Conservation (phyloP, 2,329 filamentous ascomycete genomes). For the Pseudonectria foliicola region DNA sequence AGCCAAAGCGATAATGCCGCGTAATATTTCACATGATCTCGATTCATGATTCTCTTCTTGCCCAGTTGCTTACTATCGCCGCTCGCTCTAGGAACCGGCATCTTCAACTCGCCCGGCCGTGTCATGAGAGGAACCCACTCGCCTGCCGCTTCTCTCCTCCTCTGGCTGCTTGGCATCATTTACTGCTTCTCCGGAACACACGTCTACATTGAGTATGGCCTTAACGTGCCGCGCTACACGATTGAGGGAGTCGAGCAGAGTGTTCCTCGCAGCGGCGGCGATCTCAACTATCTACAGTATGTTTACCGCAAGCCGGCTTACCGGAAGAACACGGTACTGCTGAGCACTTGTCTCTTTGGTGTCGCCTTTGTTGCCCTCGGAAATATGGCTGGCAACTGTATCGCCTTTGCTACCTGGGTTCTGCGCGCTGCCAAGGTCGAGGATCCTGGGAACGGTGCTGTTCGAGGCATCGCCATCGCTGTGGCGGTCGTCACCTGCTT, state of each 20-base stretch:
- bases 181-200: slow-evolving; percentile 31
- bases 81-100: slow-evolving; percentile 25
- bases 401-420: slow-evolving; percentile 37
- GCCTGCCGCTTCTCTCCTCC: slow-evolving; percentile 28
- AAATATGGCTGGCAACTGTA: slow-evolving; percentile 42
- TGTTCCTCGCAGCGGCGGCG: slow-evolving; percentile 39
- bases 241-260: slow-evolving; percentile 31
- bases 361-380: slow-evolving; percentile 38
- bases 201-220: slow-evolving; percentile 38
- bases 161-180: slow-evolving; percentile 33
- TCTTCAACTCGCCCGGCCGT: slow-evolving; percentile 28
- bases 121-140: slow-evolving; percentile 28
- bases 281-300: slow-evolving; percentile 43
- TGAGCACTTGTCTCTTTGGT: slow-evolving; percentile 38
- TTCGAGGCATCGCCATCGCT: slow-evolving; percentile 41
- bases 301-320: slow-evolving; percentile 33
- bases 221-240: slow-evolving; percentile 37
- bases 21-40: too few relatives aligned
- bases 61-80: slow-evolving; percentile 8
- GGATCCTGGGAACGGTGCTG: slow-evolving; percentile 23
- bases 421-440: slow-evolving; percentile 27
- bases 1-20: too few relatives aligned
- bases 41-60: too few relatives aligned
- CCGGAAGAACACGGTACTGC: slow-evolving; percentile 26
- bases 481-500: slow-evolving; percentile 37